A percentile compares a stretch with the other conserved stretches of the same genome.
phyloP scores from a whole-genome alignment of 2,329 filamentous ascomycete genomes.

The Stemphylium beticola region DNA sequence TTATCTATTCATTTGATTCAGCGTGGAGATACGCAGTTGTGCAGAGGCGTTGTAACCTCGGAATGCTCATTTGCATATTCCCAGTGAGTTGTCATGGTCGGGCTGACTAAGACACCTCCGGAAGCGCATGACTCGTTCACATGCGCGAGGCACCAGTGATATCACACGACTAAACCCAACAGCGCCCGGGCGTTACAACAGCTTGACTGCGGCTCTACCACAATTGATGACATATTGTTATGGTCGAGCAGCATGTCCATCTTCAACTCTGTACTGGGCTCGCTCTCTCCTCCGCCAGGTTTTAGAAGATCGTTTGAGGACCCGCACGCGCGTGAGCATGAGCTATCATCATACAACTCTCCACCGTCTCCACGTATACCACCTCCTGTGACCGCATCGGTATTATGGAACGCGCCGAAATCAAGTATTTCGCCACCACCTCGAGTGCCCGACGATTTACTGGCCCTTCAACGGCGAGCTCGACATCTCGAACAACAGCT shows the following conservation, averaged over 20 bases:
- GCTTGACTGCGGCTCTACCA: conserved; percentile 1
- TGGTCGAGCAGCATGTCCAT: conserved; percentile 35
- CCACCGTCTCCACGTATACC: conserved; percentile 43
- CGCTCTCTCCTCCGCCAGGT: conserved; percentile 42
- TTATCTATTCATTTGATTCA: too few relatives aligned
- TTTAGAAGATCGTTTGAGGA: conserved; percentile 46
- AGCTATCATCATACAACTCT: conserved; percentile 43
- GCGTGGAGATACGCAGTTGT: too few relatives aligned
- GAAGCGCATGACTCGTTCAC: conserved; percentile 40
- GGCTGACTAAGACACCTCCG: conserved; percentile 31
- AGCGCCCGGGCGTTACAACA: conserved; percentile 2
- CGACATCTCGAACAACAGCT: conserved; percentile 63
- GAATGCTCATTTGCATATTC: not conserved
- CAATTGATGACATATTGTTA: not conserved
- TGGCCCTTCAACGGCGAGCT: conserved; percentile 60
- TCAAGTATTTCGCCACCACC: conserved; percentile 32
- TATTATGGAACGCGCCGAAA: conserved; percentile 40
- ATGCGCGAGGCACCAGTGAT: conserved; percentile 29
- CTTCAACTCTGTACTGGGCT: conserved; percentile 46
- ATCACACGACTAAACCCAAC: conserved; percentile 30
- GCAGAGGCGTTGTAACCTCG: too few relatives aligned
- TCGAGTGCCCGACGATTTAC: conserved; percentile 50
- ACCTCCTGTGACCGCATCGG: conserved; percentile 41
- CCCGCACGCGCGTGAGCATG: conserved; percentile 42
- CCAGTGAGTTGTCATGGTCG: conserved; percentile 1